phyloP scores from a whole-genome alignment of 73 alveolate genomes.

The Paramecium biaurelia region DNA sequence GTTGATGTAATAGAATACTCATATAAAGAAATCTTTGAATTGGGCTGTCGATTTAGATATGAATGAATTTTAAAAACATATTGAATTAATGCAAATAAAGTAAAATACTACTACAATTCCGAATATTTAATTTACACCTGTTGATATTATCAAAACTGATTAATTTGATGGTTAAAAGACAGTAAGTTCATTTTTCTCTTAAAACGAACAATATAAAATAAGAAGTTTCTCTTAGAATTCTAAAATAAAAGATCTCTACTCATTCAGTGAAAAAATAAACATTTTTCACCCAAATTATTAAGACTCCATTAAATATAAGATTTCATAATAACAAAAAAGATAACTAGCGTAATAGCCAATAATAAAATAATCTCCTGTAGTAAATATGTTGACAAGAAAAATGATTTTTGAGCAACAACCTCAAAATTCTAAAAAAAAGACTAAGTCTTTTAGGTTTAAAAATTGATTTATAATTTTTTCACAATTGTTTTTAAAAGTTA shows the following conservation, averaged over 20 bases:
- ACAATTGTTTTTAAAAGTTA: neutral
- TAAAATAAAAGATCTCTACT: neutral
- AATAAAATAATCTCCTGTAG: neutral
- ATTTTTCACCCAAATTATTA: slow-evolving; percentile 2
- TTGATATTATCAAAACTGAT: neutral
- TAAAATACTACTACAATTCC: neutral
- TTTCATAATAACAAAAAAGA: neutral
- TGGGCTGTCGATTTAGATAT: slow-evolving; percentile 1
- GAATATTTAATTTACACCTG: neutral
- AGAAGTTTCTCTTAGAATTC: neutral
- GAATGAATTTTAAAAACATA: neutral
- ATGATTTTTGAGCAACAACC: neutral
- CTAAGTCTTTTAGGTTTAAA: neutral
- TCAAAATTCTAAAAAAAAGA: neutral
- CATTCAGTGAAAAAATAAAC: slow-evolving; percentile 14
- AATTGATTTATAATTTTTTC: neutral
- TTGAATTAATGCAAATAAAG: neutral
- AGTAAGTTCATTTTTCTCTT: neutral
- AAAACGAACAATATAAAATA: neutral
- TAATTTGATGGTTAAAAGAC: neutral
- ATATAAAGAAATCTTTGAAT: slow-evolving; percentile 15
- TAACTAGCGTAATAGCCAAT: neutral
- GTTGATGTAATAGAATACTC: neutral
- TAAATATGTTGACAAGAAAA: neutral
- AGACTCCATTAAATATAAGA: neutral